phyloP scores from a whole-genome alignment of 352 stramenopile genomes.

The Pythium folliculosum region DNA sequence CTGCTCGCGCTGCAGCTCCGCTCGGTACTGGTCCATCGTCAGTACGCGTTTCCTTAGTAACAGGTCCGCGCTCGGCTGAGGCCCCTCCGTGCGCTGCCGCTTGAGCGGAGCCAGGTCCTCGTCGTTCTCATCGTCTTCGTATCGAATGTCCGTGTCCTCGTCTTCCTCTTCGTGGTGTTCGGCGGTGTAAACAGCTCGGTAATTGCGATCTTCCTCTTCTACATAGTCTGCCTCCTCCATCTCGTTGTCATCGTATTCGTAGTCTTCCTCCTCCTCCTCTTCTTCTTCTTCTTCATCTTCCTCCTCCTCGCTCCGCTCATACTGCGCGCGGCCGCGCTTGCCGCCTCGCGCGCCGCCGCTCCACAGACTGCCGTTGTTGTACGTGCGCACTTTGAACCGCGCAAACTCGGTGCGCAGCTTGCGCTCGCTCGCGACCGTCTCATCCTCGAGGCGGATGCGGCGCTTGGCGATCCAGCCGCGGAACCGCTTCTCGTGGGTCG shows the following conservation, averaged over 20 bases:
- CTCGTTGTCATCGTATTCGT: too few species aligned
- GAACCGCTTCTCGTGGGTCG: neutral
- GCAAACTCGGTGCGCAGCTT: constrained; percentile 16
- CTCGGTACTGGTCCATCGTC: constrained; percentile 8
- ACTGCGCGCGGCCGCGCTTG: neutral
- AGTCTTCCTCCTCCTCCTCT: too few species aligned
- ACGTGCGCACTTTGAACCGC: constrained; percentile 2
- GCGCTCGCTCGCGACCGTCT: constrained; percentile 7
- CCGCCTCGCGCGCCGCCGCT: neutral
- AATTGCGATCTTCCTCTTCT: neutral
- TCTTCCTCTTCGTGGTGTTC: neutral
- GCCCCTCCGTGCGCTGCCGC: neutral
- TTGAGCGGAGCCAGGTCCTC: neutral
- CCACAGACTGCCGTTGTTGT: neutral
- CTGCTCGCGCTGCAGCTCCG: neutral
- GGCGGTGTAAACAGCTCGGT: neutral
- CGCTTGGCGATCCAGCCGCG: neutral
- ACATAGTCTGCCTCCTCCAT: neutral
- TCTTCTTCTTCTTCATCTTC: too few species aligned
- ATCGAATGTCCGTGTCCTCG: neutral
- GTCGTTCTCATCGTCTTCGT: constrained; percentile 3
- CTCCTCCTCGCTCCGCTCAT: neutral
- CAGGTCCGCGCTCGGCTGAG: constrained; percentile 27
- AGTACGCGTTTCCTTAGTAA: constrained; percentile 15
- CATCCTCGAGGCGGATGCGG: neutral